Base-by-base conservation (phyloP, 192 early-diverging fungal species). In the Podila epicladia region DNA sequence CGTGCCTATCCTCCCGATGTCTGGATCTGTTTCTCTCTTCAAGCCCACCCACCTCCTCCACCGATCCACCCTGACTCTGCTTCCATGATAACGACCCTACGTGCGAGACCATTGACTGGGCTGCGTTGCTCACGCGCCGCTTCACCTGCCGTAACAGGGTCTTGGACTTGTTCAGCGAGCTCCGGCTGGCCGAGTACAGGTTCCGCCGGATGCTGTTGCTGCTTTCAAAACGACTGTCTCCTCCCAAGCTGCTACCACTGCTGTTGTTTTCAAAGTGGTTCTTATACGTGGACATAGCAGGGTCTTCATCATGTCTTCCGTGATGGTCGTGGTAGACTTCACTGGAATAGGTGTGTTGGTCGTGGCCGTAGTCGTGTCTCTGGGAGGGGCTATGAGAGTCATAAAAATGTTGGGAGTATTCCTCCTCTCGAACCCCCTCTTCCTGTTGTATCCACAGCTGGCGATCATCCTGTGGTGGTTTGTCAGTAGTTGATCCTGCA, bases 81-180 rank as follows among this genome's bases (percentile, higher is more conserved):
- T 55, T 55, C 53, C 53, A 24, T 6, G 24, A 55, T 17, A 55
- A n/a, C 1, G 53, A n/a, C 13, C 53, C 53, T 17, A 15, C 41
- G 13, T 45, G 41, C 41, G 13, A 45, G 13, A 17, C 41, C 53
- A 55, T 55, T 0, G 53, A 24, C 24, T 55, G 53, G 24, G 53
- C 53, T 22, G 53, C 53, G 24, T 55, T 55, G 53, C 53, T 55
- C 53, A 55, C n/a, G 53, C 53, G 53, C 24, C 53, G 53, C 53
- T 55, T 55, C 53, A 55, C 53, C 53, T 55, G 53, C 24, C 53
- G 53, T 0, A 55, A 12, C n/a, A 55, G 53, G 20, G 19, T 26
- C 53, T 55, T 55, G 53, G 53, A 55, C 22, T 26, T 55, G 53
- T 55, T n/a, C 20, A 55, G 53, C 20, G 53, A 55, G 11, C 22